Base-by-base conservation (phyloP, 371 early-diverging fungal species). In the Mucor ambiguus region DNA sequence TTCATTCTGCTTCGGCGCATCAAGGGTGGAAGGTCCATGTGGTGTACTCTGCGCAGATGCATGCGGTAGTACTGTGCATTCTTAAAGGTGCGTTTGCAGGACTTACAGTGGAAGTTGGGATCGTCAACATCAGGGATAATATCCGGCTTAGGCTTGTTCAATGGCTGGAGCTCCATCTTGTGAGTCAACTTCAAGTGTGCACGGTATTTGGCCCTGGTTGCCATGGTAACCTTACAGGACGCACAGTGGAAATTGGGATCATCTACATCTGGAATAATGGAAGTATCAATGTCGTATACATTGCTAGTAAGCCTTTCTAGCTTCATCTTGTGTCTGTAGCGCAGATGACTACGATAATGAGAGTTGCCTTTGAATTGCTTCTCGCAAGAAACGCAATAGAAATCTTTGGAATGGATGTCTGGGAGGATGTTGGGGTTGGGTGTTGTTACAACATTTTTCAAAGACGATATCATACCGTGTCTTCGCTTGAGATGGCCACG, bases 191-290 rank as follows among this genome's bases (percentile, higher is more conserved):
- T 58, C 0, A 58, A 16, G 9, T 58, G 58, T 8, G 24, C 24
- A 24, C 58, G 33, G 16, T 58, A 58, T 10, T 58, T 58, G 1
- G 33, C n/a, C 5, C 24, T 37, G 24, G 7, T 37, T 1, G 1
- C 58, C 24, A 58, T 37, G 12, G 33, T 58, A 26, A 11, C 16
- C 11, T 58, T 22, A 16, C 58, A 58, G 18, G 58, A 58, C 8
- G 14, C 22, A 26, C 58, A 58, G 37, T 58, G 16, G 4, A 58
- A 58, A 8, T 37, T 33, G 3, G 37, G 58, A 24, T 58, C 58
- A 24, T 58, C 58, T 10, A 58, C 37, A 16, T 58, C 58, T 18
- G 58, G 58, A 4, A 49, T 49, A 26, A 49, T 49, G 26, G 49
- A 22, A 1, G 24, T 26, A 49, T 49, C 24, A 3, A 26, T 14